Evolutionary conservation across 345 rosid species (phyloP).

Genomic region (Durio zibethinus): DNA sequence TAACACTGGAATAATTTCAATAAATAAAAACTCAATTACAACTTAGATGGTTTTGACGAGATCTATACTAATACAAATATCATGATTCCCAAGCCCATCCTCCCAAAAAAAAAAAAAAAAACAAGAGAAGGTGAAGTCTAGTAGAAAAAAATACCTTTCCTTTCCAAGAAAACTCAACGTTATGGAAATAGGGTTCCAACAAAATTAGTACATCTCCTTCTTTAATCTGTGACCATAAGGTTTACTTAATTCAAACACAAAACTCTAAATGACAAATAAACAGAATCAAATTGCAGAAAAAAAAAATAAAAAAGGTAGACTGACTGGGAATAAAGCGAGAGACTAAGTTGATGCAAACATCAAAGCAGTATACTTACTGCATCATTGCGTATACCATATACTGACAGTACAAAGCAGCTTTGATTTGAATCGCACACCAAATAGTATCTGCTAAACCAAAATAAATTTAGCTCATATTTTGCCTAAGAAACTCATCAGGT

Average conservation of each 20-base stretch:
- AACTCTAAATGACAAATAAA: not conserved
- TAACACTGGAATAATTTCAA: conserved; percentile 35
- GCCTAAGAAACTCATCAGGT: not conserved
- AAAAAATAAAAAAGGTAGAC: not conserved
- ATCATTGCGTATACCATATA: conserved; percentile 48
- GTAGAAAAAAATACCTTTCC: conserved; percentile 46
- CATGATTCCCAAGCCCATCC: not conserved
- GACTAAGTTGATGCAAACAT: not conserved
- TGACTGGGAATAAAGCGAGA: not conserved
- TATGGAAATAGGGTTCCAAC: conserved; percentile 45
- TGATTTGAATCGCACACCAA: conserved; percentile 65
- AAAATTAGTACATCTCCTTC: conserved; percentile 59
- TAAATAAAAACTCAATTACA: not conserved
- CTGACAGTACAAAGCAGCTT: conserved; percentile 52
- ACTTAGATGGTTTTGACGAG: not conserved
- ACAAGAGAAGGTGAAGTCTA: not conserved
- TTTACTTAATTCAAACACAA: not conserved
- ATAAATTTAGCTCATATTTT: not conserved
- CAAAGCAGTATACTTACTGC: conserved; percentile 40
- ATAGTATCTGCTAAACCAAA: conserved; percentile 47
- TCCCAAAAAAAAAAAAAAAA: too few species aligned
- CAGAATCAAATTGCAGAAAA: not conserved
- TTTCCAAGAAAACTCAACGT: conserved; percentile 52
- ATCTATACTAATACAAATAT: not conserved
- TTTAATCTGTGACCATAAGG: conserved; percentile 45